Conservation (phyloP, 495 filamentous ascomycete genomes). For the Bathelium albidoporum region DNA sequence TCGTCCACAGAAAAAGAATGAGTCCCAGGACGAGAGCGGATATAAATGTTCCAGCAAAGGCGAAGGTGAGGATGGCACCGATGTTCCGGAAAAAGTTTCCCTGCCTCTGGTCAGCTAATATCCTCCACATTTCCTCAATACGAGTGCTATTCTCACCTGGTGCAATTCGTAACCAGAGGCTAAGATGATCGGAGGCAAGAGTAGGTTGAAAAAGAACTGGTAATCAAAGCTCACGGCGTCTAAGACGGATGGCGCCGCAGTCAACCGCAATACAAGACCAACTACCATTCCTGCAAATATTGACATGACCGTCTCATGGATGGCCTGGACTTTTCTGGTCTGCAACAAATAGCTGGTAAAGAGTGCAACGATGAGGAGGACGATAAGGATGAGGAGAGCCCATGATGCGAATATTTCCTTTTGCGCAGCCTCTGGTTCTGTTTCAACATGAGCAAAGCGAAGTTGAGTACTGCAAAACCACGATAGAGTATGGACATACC, state of each 20-base stretch:
- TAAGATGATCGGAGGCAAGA: slow-evolving; percentile 93
- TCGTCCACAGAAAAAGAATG: slow-evolving; percentile 79
- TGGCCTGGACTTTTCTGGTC: slow-evolving; percentile 86
- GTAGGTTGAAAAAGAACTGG: slow-evolving; percentile 97
- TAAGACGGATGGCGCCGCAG: slow-evolving; percentile 67
- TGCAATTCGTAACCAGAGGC: slow-evolving; percentile 96
- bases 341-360: slow-evolving; percentile 96
- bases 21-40: slow-evolving; percentile 86
- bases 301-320: slow-evolving; percentile 95
- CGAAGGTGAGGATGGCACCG: slow-evolving; percentile 95
- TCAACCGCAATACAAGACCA: slow-evolving; percentile 76
- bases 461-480: background rate
- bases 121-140: background rate
- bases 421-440: slow-evolving; percentile 53
- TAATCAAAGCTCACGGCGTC: slow-evolving; percentile 91
- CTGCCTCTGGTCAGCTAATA: slow-evolving; percentile 17
- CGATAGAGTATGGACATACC: background rate
- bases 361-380: slow-evolving; percentile 82
- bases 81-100: slow-evolving; percentile 98
- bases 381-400: slow-evolving; percentile 92
- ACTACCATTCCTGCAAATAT: slow-evolving; percentile 99
- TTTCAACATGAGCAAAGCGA: background rate
- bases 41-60: slow-evolving; percentile 94
- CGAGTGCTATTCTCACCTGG: slow-evolving; percentile 41
- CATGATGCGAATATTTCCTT: slow-evolving; percentile 92